Evolutionary conservation across 2,329 filamentous ascomycete genomes (phyloP).

Genomic region (Bipolaris bicolor): DNA sequence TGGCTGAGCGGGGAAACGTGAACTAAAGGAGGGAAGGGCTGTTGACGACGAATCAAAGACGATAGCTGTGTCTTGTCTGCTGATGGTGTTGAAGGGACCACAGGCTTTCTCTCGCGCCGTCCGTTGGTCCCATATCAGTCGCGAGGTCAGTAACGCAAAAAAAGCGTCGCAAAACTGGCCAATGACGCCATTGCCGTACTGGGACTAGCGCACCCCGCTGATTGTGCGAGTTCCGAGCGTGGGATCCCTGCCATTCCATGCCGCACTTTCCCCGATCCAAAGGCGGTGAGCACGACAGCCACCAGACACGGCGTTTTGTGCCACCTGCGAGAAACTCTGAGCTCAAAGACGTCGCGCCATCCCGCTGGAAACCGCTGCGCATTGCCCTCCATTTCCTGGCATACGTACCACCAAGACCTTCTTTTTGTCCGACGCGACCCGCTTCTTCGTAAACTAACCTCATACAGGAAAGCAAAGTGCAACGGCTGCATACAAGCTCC

Average conservation of each 20-base stretch:
- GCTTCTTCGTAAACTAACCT: not conserved
- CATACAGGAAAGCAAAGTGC: slow-evolving; percentile 8
- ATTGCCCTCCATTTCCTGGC: not conserved
- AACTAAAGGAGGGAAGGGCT: not conserved
- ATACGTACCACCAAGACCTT: slow-evolving; percentile 1
- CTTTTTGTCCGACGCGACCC: not conserved
- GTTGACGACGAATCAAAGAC: not conserved
- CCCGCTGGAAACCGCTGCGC: slow-evolving; percentile 15
- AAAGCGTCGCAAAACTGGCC: slow-evolving; percentile 15
- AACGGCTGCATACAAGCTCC: slow-evolving; percentile 8
- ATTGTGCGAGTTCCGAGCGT: slow-evolving; percentile 12
- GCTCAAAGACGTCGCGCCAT: slow-evolving; percentile 16
- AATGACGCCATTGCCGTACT: slow-evolving; percentile 18
- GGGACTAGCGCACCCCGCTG: slow-evolving; percentile 22
- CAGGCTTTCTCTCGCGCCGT: not conserved
- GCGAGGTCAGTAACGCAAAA: not conserved
- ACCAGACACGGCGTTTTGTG: slow-evolving; percentile 17
- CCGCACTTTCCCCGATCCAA: slow-evolving; percentile 17
- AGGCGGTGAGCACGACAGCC: slow-evolving; percentile 27
- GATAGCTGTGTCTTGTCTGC: not conserved
- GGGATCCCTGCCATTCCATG: slow-evolving; percentile 16
- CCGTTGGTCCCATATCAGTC: not conserved
- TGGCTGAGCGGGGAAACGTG: not conserved
- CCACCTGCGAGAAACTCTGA: slow-evolving; percentile 5
- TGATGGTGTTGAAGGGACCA: not conserved